Evolutionary conservation across 1,284 basidiomycete genomes (phyloP), one percentile per base, ranked within the genome.

Genomic region (Cryptococcus jaspeensis): DNA sequence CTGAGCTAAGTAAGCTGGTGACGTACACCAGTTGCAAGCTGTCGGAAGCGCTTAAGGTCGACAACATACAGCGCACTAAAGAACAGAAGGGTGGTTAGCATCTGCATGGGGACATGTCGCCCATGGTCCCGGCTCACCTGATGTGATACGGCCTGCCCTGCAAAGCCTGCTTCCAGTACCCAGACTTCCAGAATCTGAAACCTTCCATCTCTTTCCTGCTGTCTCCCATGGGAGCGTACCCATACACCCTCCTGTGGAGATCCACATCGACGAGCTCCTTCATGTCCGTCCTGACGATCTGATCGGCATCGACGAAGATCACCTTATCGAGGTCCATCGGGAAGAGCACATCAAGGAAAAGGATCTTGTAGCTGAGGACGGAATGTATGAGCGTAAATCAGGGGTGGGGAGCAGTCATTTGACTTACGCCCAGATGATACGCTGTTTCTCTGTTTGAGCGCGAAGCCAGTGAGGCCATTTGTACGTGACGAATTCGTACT

Each of bases 381-480:
- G 5, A 42, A 52, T 28, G 53, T 49, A 22, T 52, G 3, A 37
- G 35, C 16, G 7, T 16, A 35, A 39, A 18, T 28, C 51, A 20
- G 37, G 35, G 23, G 23, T 16, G 32, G 18, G 23, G 9, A 1
- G 15, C 47, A 35, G 13, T 25, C 32, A 39, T 28, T 9, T 16
- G 25, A 60, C 64, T 60, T 46, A 70, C n/a, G 90, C 96, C 95
- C 95, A 99, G 67, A 99, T 99, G 56, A 93, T 89, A 20, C 95
- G 84, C 76, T 99, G 95, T 77, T 99, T 99, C 79, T 99, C 95
- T 55, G 87, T 93, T 75, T 98, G 95, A 11, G 85, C 84, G n/a
- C 92, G 88, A 13, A 99, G 82, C 95, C 95, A 99, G 3, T 89
- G 88, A 0, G 95, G 96, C 95, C 95, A 99, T 70, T 96, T 97